Evolutionary conservation across 2,329 filamentous ascomycete species (phyloP).

Genomic region (Alternaria incomplexa): DNA sequence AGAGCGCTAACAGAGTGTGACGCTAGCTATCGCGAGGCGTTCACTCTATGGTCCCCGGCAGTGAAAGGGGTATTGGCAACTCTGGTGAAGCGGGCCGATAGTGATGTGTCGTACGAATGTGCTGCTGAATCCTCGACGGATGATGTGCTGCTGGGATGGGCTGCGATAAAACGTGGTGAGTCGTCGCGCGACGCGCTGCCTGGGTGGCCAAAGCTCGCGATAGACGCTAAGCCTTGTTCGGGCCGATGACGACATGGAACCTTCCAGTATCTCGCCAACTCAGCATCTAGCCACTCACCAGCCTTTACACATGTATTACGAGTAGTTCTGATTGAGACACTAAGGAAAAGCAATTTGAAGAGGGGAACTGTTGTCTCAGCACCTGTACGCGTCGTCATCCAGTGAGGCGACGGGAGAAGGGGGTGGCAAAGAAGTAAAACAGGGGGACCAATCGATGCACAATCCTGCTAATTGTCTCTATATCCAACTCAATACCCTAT

Average conservation of each 20-base stretch:
- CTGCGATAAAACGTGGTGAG: slow-evolving; percentile 16
- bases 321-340: background rate
- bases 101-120: slow-evolving; percentile 4
- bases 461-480: background rate
- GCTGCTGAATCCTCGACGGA: slow-evolving; percentile 7
- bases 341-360: background rate
- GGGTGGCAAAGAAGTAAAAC: slow-evolving; percentile 11
- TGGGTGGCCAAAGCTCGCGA: slow-evolving; percentile 10
- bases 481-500: background rate
- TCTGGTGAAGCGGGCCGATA: slow-evolving; percentile 17
- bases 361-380: background rate
- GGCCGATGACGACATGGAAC: slow-evolving; percentile 24
- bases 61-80: slow-evolving; percentile 6
- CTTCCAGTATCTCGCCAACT: slow-evolving; percentile 21
- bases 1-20: slow-evolving; percentile 26
- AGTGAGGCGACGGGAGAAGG: background rate
- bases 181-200: slow-evolving; percentile 16
- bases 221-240: slow-evolving; percentile 13
- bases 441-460: background rate
- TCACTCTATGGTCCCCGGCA: background rate
- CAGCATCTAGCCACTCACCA: slow-evolving; percentile 5
- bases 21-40: slow-evolving; percentile 22
- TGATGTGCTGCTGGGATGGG: slow-evolving; percentile 23
- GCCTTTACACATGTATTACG: background rate
- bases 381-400: background rate